Evolutionary conservation across 352 stramenopile genomes (phyloP).

Genomic region (Pythium coloratum): DNA sequence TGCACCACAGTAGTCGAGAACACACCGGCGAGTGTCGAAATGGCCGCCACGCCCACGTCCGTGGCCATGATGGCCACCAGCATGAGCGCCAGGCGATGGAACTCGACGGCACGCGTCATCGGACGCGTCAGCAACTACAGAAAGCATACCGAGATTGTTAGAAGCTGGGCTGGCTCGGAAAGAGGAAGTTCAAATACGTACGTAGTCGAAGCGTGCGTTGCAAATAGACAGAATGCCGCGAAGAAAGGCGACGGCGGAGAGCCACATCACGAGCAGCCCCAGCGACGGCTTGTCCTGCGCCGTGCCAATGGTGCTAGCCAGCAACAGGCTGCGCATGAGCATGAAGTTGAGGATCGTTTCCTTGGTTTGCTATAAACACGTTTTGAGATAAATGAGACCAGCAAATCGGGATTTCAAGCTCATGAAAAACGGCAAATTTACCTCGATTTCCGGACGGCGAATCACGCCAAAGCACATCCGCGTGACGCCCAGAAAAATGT

Average conservation of each 20-base stretch:
- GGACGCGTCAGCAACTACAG: constrained; percentile 55
- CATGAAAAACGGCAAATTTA: constrained; percentile 6
- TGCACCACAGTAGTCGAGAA: constrained; percentile 60
- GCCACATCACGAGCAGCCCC: constrained; percentile 61
- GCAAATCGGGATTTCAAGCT: neutral
- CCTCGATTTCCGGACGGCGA: constrained; percentile 55
- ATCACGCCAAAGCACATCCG: constrained; percentile 46
- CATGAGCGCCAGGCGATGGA: constrained; percentile 55
- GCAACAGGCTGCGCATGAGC: constrained; percentile 69
- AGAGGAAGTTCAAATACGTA: constrained; percentile 23
- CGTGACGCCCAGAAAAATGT: constrained; percentile 56
- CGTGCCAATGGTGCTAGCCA: constrained; percentile 66
- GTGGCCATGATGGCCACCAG: constrained; percentile 39
- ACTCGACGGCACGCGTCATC: constrained; percentile 54
- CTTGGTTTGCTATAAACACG: constrained; percentile 56
- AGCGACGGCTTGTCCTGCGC: constrained; percentile 37
- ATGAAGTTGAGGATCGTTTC: constrained; percentile 79
- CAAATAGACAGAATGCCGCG: constrained; percentile 61
- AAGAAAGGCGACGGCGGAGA: constrained; percentile 60
- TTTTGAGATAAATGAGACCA: neutral
- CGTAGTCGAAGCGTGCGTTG: constrained; percentile 63
- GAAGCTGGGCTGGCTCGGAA: neutral
- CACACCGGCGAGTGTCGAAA: constrained; percentile 38
- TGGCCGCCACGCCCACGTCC: constrained; percentile 41
- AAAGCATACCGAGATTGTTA: neutral